Percentiles rank a stretch among this genome's conserved stretches.
phyloP scores from a whole-genome alignment of 768 basidiomycete species.

The Mycena metata region DNA sequence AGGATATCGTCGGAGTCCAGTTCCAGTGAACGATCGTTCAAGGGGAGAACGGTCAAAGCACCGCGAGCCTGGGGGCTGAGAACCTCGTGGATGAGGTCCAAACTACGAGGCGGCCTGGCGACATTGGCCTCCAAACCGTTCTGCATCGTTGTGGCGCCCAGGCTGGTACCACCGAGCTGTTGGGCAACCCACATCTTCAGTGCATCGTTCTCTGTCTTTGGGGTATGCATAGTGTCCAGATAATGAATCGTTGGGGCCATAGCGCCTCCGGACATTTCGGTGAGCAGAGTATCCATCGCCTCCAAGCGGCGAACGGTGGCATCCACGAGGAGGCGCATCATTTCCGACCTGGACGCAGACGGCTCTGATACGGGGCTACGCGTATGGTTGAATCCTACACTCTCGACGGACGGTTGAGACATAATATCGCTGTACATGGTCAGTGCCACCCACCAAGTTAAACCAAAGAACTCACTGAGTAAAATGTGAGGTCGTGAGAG shows the following conservation, averaged over 20 bases:
- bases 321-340: not conserved
- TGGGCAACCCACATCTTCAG: not conserved
- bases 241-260: not conserved
- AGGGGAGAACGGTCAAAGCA: conserved; percentile 1
- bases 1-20: conserved; percentile 3
- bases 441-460: conserved; percentile 4
- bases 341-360: not conserved
- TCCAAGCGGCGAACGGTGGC: not conserved
- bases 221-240: not conserved
- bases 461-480: not conserved
- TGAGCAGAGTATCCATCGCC: not conserved
- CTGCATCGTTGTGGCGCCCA: not conserved
- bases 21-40: not conserved
- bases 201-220: not conserved
- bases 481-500: not conserved
- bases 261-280: not conserved
- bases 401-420: not conserved
- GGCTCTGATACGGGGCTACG: not conserved
- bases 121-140: not conserved
- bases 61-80: conserved; percentile 23
- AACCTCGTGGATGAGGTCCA: not conserved
- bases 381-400: not conserved
- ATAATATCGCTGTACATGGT: conserved; percentile 8
- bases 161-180: not conserved
- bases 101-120: not conserved